Evolutionary conservation across 176 grass and related monocot genomes (phyloP).

Genomic region (Bonia amplexicaulis): DNA sequence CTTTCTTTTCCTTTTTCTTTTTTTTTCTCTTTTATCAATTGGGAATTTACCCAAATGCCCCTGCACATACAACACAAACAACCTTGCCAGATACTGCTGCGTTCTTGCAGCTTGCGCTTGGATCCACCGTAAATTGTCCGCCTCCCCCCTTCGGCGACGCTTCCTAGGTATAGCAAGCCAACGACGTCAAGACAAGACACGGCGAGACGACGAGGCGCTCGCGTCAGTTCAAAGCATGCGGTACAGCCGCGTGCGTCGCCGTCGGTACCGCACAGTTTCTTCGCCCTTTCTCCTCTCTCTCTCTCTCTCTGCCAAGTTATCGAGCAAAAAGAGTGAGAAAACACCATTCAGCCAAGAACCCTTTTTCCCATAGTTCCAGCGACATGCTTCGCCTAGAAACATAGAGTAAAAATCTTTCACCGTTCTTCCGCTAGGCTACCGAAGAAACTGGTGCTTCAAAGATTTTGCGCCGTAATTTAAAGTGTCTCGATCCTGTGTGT

Average conservation of each 20-base stretch:
- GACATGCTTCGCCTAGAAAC: not conserved
- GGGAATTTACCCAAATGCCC: no score
- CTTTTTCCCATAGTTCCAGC: not conserved
- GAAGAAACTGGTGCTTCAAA: not conserved
- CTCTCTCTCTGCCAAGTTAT: not conserved
- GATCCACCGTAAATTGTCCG: not conserved
- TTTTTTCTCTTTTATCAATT: no score
- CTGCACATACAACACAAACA: no score
- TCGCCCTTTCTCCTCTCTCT: not conserved
- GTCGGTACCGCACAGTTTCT: not conserved
- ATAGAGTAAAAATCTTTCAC: not conserved
- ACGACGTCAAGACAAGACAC: not conserved
- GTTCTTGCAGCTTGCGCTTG: not conserved
- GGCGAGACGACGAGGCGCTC: not conserved
- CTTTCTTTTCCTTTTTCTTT: no score
- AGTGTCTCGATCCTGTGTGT: not conserved
- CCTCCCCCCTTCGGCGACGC: not conserved
- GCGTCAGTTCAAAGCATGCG: not conserved
- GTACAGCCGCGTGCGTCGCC: not conserved
- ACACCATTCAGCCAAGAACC: not conserved
- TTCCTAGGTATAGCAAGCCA: not conserved
- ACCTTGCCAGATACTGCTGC: not conserved
- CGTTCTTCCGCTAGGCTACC: not conserved
- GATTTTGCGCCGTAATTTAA: not conserved
- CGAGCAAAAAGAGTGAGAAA: not conserved